phyloP scores from a whole-genome alignment of 164 flowering plant genomes.

The Magnolia changhungtana region DNA sequence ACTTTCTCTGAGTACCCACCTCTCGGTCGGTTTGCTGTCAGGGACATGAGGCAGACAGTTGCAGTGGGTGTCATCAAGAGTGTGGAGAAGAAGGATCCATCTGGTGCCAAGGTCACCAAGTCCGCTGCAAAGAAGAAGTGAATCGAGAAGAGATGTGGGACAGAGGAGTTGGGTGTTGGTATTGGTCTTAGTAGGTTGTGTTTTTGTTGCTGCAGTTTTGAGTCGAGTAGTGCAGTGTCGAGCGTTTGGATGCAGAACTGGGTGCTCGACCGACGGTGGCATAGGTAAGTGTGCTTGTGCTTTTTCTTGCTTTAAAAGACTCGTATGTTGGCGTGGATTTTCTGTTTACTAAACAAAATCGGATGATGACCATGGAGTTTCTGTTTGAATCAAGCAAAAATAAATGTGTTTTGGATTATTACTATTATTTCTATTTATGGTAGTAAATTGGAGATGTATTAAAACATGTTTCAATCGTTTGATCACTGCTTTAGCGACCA shows the following conservation, averaged over 20 bases:
- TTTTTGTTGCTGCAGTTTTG: background rate
- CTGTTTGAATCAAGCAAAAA: no score
- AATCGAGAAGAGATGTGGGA: background rate
- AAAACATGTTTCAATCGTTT: no score
- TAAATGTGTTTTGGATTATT: no score
- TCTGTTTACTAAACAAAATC: no score
- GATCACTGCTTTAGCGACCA: no score
- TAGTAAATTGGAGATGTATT: no score
- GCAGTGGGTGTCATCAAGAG: slow-evolving; percentile 22
- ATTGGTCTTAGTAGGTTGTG: background rate
- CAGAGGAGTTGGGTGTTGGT: background rate
- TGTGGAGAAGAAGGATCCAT: slow-evolving; percentile 25
- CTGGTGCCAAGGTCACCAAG: slow-evolving; percentile 26
- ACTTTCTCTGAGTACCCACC: slow-evolving; percentile 23
- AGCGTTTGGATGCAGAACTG: background rate
- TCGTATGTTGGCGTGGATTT: no score
- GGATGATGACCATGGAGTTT: no score
- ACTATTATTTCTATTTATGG: no score
- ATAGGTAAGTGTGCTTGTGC: background rate
- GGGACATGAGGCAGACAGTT: slow-evolving; percentile 26
- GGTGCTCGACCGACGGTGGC: slow-evolving; percentile 24
- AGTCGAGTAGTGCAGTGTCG: background rate
- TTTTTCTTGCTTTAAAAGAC: no score
- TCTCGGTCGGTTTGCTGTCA: slow-evolving; percentile 22
- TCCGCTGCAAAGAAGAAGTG: slow-evolving; percentile 27